Percentiles rank a stretch among this genome's conserved stretches.
phyloP scores from a whole-genome alignment of 2,329 filamentous ascomycete genomes.

The Cercospora sp. region DNA sequence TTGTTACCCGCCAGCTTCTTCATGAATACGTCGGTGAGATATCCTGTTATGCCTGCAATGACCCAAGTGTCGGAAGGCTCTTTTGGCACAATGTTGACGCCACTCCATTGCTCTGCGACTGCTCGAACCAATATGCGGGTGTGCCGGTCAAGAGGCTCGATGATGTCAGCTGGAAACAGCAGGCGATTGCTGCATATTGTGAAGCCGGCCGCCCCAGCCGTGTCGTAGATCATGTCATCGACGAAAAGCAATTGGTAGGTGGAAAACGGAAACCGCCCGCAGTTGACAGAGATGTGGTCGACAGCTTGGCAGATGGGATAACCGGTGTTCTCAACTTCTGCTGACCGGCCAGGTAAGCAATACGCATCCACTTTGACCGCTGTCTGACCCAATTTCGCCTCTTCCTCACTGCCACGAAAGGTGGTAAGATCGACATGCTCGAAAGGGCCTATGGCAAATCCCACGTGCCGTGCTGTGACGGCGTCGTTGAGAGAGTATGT shows the following conservation, averaged over 20 bases:
- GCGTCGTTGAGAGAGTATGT: constrained; percentile 76
- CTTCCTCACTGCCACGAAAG: constrained; percentile 85
- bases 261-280: constrained; percentile 85
- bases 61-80: constrained; percentile 82
- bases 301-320: constrained; percentile 80
- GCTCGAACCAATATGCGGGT: constrained; percentile 80
- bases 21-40: constrained; percentile 93
- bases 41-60: constrained; percentile 84
- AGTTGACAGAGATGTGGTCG: constrained; percentile 87
- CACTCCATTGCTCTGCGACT: constrained; percentile 89
- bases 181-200: constrained; percentile 84
- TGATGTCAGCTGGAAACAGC: constrained; percentile 78
- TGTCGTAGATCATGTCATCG: constrained; percentile 78
- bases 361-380: constrained; percentile 88
- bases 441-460: constrained; percentile 92
- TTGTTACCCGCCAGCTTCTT: constrained; percentile 90
- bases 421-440: constrained; percentile 82
- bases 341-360: constrained; percentile 77
- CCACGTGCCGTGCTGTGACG: constrained; percentile 83
- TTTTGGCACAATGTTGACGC: constrained; percentile 86
- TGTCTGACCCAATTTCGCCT: constrained; percentile 84
- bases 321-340: constrained; percentile 84
- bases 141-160: constrained; percentile 80
- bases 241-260: constrained; percentile 94
- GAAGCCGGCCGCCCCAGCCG: constrained; percentile 75